A percentile compares a stretch with the other conserved stretches of the same genome.
phyloP scores from a whole-genome alignment of 2,329 filamentous ascomycete genomes.

The Apiospora rasikravindrae region DNA sequence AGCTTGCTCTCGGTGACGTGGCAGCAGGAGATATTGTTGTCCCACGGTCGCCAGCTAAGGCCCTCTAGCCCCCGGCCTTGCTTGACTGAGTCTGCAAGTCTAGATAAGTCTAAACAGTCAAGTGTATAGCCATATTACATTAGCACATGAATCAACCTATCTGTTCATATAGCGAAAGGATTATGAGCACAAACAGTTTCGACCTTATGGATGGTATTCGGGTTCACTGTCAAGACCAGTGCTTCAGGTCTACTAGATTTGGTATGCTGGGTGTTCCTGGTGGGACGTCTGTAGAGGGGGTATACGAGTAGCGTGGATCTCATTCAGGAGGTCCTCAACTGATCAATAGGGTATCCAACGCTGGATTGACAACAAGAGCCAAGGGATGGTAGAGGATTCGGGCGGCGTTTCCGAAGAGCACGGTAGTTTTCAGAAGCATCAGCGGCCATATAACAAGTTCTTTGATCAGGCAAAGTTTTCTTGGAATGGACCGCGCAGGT shows the following conservation, averaged over 20 bases:
- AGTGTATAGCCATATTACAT: too few relatives aligned
- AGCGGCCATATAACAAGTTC: too few relatives aligned
- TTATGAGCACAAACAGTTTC: conserved; percentile 92
- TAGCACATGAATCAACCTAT: conserved; percentile 66
- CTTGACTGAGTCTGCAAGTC: conserved; percentile 91
- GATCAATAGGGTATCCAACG: too few relatives aligned
- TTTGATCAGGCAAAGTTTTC: too few relatives aligned
- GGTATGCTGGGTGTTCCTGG: conserved; percentile 34
- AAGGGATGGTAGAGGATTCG: too few relatives aligned
- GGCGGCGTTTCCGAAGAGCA: too few relatives aligned
- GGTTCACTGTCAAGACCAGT: conserved; percentile 89
- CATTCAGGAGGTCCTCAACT: too few relatives aligned
- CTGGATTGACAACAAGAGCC: too few relatives aligned
- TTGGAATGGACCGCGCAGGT: too few relatives aligned
- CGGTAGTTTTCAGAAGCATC: too few relatives aligned
- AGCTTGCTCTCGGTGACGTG: conserved; percentile 64
- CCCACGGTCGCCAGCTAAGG: conserved; percentile 95
- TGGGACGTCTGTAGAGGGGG: too few relatives aligned
- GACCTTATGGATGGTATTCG: conserved; percentile 90
- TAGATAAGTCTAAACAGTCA: conserved; percentile 78
- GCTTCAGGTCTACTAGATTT: conserved; percentile 88
- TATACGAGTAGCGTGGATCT: too few relatives aligned
- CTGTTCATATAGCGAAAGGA: conserved; percentile 96
- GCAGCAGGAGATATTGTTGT: conserved; percentile 89
- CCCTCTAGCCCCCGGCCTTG: conserved; percentile 93